Evolutionary conservation across 345 rosid genomes (phyloP).

Genomic region (Eucalyptus marginata): DNA sequence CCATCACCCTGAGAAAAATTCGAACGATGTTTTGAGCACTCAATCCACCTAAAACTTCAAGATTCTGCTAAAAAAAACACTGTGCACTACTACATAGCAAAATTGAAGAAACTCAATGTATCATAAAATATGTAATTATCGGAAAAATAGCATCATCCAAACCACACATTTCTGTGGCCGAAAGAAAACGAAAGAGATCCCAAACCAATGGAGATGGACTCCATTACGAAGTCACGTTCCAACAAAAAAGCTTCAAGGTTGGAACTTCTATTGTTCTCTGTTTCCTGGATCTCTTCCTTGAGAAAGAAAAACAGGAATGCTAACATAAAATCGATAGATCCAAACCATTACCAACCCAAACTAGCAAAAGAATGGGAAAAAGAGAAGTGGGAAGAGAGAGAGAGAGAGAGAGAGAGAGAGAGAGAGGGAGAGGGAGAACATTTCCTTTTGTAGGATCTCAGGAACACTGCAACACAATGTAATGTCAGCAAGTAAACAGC

Average conservation of each 20-base stretch:
- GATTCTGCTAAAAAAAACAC: background rate
- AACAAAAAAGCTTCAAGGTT: background rate
- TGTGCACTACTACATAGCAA: background rate
- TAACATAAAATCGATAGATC: background rate
- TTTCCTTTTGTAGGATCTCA: background rate
- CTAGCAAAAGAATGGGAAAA: background rate
- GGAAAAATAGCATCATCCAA: background rate
- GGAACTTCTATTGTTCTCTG: background rate
- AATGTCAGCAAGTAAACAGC: background rate
- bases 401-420: background rate
- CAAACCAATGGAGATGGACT: background rate
- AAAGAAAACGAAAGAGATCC: background rate
- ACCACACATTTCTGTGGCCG: background rate
- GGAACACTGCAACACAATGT: background rate
- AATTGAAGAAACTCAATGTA: background rate
- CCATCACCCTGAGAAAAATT: background rate
- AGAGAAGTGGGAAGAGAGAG: background rate
- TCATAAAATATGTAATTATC: background rate
- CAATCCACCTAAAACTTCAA: background rate
- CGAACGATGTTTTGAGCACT: background rate
- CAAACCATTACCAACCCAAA: background rate
- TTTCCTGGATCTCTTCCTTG: background rate
- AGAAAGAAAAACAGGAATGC: background rate
- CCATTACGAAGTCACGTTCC: background rate
- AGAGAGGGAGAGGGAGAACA: background rate